Base-by-base conservation (phyloP, 805 yeast species). In the Wickerhamomyces silvicola region DNA sequence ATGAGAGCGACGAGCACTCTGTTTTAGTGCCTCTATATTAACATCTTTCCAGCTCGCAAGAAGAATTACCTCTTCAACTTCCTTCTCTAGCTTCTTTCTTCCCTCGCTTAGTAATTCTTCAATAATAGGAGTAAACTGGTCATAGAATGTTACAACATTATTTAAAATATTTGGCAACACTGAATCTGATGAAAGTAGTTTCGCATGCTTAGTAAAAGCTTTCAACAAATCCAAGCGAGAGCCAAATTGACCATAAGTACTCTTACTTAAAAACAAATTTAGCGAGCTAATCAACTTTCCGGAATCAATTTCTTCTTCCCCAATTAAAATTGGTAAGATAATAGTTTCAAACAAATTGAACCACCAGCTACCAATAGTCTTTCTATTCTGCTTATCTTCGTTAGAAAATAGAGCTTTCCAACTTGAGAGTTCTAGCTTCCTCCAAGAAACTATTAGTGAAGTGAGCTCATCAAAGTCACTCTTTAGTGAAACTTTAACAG, bases 21-120 rank as follows among this genome's bases (percentile, higher is more conserved):
- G 97, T 45, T 85, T 87, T 48, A 92, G 67, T 0, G 98, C 95
- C 50, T 83, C 94, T 27, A 87, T 75, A 49, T 92, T 94, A 10
- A 87, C 88, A 60, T 92, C 99, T 46, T 88, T 87, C 97, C 97
- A 94, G 48, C 95, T 84, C 2, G 98, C 97, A 11, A 92, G 65
- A 27, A 85, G 60, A 26, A 92, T 86, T 4, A 87, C 79, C 36
- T 92, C 98, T 22, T 76, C 68, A 9, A 92, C 72, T 30, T 86
- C 86, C 50, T 88, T 90, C 37, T 79, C 85, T 22, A 90, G 60
- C 3, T 59, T 55, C 46, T 70, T 74, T 53, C 68, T 77, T 1
- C 68, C 67, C 2, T 50, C 49, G 0, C 44, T 46, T 8, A 87
- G 50, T 9, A 60, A 54, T 0, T 68, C 70, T 2, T 54, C 52